phyloP scores from a whole-genome alignment of 164 flowering plant species.

The Euptelea pleiosperma region DNA sequence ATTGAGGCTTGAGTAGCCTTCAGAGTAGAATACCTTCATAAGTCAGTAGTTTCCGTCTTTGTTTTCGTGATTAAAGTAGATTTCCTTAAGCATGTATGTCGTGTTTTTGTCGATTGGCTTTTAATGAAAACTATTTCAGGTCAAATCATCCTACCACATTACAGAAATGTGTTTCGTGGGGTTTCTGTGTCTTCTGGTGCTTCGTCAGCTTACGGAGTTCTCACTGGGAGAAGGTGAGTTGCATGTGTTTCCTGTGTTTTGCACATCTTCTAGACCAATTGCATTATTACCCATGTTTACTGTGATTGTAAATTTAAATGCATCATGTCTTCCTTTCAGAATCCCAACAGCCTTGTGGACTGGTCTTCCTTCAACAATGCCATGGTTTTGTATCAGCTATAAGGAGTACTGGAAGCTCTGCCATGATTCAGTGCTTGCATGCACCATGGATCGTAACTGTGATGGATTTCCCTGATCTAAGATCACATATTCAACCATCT shows the following conservation, averaged over 20 bases:
- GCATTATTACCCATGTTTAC: neutral
- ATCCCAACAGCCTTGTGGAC: constrained; percentile 34
- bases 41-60: too few species aligned
- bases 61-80: too few species aligned
- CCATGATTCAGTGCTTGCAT: constrained; percentile 44
- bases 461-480: constrained; percentile 1
- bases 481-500: neutral
- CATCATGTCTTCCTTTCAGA: constrained; percentile 32
- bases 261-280: neutral
- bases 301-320: neutral
- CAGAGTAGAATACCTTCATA: too few species aligned
- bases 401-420: constrained; percentile 71
- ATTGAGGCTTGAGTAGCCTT: too few species aligned
- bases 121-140: constrained; percentile 43
- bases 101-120: too few species aligned
- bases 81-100: too few species aligned
- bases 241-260: neutral
- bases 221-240: constrained; percentile 69
- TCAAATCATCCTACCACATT: constrained; percentile 60
- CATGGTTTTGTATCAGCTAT: constrained; percentile 59
- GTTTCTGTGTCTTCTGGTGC: constrained; percentile 38
- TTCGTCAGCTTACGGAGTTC: constrained; percentile 54
- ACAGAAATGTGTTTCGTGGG: constrained; percentile 42
- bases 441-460: constrained; percentile 11
- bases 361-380: constrained; percentile 50